Conservation (phyloP, 2,329 filamentous ascomycete genomes). For the Neofusicoccum parvum region DNA sequence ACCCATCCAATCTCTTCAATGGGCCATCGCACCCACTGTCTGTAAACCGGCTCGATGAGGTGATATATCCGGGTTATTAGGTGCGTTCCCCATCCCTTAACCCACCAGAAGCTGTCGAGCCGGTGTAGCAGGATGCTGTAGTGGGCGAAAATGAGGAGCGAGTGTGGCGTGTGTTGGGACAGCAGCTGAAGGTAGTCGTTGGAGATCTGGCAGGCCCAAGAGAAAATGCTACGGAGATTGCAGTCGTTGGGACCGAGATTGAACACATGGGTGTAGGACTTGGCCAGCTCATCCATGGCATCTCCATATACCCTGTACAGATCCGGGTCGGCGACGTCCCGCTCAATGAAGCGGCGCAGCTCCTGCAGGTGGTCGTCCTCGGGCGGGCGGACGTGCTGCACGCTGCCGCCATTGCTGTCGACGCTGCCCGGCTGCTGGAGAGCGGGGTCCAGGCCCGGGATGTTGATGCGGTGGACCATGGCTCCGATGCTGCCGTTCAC, state of each 20-base stretch:
- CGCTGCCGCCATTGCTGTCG: background rate
- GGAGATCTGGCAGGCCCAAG: slow-evolving; percentile 9
- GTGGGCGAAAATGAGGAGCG: slow-evolving; percentile 11
- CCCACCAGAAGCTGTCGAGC: slow-evolving; percentile 20
- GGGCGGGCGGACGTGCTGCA: background rate
- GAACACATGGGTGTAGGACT: background rate
- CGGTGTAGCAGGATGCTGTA: slow-evolving; percentile 14
- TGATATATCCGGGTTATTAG: slow-evolving; percentile 11
- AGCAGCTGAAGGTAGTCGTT: slow-evolving; percentile 10
- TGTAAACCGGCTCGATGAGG: slow-evolving; percentile 13
- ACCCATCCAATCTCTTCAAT: slow-evolving; percentile 21
- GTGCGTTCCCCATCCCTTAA: slow-evolving; percentile 21
- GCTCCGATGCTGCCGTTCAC: slow-evolving; percentile 8
- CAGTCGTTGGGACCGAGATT: slow-evolving; percentile 1
- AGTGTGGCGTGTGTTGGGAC: background rate
- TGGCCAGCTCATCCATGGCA: slow-evolving; percentile 10
- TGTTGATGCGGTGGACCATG: slow-evolving; percentile 11
- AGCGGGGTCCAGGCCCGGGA: background rate
- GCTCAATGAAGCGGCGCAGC: slow-evolving; percentile 17
- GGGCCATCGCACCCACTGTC: slow-evolving; percentile 18
- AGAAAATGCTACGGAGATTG: slow-evolving; percentile 15
- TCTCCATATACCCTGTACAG: background rate
- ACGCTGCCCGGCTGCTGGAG: background rate
- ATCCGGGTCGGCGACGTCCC: slow-evolving; percentile 2
- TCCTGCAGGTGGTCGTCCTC: slow-evolving; percentile 7